Base-by-base conservation (phyloP, 208 protist species). In the Trypanosoma melophagium region DNA sequence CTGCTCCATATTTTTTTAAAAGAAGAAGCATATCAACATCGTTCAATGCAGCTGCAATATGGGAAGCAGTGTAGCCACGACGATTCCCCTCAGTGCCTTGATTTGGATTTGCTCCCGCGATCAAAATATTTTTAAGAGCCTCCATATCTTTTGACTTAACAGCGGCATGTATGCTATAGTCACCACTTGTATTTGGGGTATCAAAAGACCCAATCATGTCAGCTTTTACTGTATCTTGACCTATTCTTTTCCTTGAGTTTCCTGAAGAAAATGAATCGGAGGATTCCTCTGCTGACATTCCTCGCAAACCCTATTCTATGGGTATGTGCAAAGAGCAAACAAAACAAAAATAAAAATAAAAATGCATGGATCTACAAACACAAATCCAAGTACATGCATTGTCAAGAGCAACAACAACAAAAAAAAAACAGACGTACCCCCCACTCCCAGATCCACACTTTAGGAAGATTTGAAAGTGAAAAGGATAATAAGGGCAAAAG, bases 81-180 rank as follows among this genome's bases (percentile, higher is more conserved):
- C 68, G 80, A 38, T 67, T 74, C 12, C 85, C 81, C 40, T 81
- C 72, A 2, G 73, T 78, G 19, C 63, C 65, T 19, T 68, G 55
- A 45, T 81, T 80, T 0, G 66, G 58, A 55, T 86, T 74, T 16
- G 60, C 83, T 13, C 82, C 82, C n/a, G 60, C 52, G 7, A 64
- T 31, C 0, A 94, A 52, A 22, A 94, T 64, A 49, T 67, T 52
- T 60, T 81, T 62, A 14, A 87, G 62, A 3, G 74, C 66, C 5
- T 74, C 59, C 0, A 51, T 61, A 25, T 66, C 55, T 5, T 68
- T 45, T 24, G 47, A 55, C 44, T 57, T 60, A 1, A 73, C 77
- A 0, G 84, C 80, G 1, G 76, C 54, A 72, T 90, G 83, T 7
- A 94, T 42, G 3, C 83, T 74, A 59, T 72, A 86, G 51, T 83